phyloP scores from a whole-genome alignment of 208 protist species.

The Trypanosoma congolense region DNA sequence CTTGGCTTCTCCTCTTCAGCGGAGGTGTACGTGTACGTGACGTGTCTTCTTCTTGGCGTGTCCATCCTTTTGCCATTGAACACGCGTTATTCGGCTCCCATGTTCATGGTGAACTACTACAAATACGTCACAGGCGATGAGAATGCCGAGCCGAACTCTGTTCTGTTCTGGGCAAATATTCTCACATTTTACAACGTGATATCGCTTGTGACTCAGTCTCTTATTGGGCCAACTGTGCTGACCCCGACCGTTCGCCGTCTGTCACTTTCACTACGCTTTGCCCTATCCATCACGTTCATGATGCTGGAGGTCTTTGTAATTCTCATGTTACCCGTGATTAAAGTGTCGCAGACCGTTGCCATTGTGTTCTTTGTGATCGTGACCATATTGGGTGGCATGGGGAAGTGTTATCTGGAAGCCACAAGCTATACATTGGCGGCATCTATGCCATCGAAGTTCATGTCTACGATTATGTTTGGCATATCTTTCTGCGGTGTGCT shows the following conservation, averaged over 20 bases:
- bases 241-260: conserved; percentile 35
- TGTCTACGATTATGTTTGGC: conserved; percentile 59
- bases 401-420: conserved; percentile 68
- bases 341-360: conserved; percentile 29
- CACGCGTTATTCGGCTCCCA: conserved; percentile 68
- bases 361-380: conserved; percentile 40
- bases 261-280: conserved; percentile 32
- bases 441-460: conserved; percentile 51
- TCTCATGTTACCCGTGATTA: conserved; percentile 40
- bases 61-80: conserved; percentile 83
- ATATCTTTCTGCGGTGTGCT: conserved; percentile 49
- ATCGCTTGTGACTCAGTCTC: conserved; percentile 27
- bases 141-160: conserved; percentile 18
- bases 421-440: conserved; percentile 69
- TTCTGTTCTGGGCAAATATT: conserved; percentile 60
- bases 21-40: conserved; percentile 52
- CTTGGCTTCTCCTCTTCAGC: conserved; percentile 1
- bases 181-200: conserved; percentile 66
- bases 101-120: conserved; percentile 68
- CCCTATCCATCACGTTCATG: conserved; percentile 35
- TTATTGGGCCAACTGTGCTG: conserved; percentile 58
- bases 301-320: conserved; percentile 47
- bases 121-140: conserved; percentile 39
- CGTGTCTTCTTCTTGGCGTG: conserved; percentile 61
- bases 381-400: conserved; percentile 32